Base-by-base conservation (phyloP, 1,284 basidiomycete species). In the Boletus sp. region DNA sequence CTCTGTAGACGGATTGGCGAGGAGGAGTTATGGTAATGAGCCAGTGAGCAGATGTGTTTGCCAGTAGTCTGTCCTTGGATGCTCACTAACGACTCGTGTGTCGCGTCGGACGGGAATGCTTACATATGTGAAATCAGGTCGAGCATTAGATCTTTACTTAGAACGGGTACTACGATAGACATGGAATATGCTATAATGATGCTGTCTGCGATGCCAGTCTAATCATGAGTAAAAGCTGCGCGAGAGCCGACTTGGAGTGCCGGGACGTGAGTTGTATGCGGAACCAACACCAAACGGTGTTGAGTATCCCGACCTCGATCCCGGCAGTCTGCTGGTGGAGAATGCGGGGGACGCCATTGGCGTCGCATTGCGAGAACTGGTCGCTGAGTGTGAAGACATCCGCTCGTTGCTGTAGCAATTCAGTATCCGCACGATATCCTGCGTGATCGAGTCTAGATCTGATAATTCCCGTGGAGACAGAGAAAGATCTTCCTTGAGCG, bases 391-490 rank as follows among this genome's bases (percentile, higher is more conserved):
- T 30, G 68, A 69, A 14, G 70, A 67, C 54, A 76, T 63, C 46
- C 82, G 72, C 59, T 87, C 86, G 3, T 79, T 75, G 55, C 73
- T 80, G 61, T 80, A 85, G 42, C 74, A 73, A 58, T 84, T 78
- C 41, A 94, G 68, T 44, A 92, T 80, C 26, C 74, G 69, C 29
- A 91, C 89, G 43, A 91, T 73, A 56, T 87, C 82, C 52, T 78
- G 75, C 14, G 88, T 90, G 57, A 92, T 72, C 32, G 77, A 62
- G 54, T 90, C 86, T 44, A 93, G 69, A 58, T 93, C 88, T 59
- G 75, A 77, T 53, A 88, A 72, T 69, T 94, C 91, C 42, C 75
- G 74, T 12, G 60, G 51, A 8, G 81, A 79, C 46, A 93, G 71
- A 0, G 82, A 73, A 49, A 73, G 72, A 52, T 76, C 72, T 46